These are phyloP conservation scores for Elsinoe australis DNA, from an alignment of 2,329 filamentous ascomycete genomes.

Conservation along the genomic window DNA sequence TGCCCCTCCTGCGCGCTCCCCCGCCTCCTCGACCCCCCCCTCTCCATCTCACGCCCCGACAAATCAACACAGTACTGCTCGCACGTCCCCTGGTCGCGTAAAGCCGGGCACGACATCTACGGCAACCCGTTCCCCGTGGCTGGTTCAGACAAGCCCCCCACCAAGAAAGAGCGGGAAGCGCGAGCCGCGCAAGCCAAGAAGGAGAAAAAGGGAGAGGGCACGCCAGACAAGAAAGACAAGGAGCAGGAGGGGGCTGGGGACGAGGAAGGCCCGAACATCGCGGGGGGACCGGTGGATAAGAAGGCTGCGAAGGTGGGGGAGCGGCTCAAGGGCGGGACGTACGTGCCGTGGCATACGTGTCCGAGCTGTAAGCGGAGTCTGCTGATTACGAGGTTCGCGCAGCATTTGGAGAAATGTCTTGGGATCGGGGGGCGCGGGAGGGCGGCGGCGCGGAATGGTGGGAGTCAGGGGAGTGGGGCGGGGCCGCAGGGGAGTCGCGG, in stretches of 20 bases:
- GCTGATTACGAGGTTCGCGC: conserved; percentile 53
- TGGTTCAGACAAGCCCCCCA: conserved; percentile 48
- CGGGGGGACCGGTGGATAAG: conserved; percentile 35
- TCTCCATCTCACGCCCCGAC: conserved; percentile 40
- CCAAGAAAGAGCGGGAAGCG: conserved; percentile 69
- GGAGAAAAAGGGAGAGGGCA: conserved; percentile 34
- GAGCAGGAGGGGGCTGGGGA: conserved; percentile 26
- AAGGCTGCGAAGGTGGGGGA: conserved; percentile 35
- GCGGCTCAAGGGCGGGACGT: conserved; percentile 44
- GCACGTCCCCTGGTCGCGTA: conserved; percentile 67
- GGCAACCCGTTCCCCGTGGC: conserved; percentile 72
- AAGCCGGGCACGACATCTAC: conserved; percentile 71
- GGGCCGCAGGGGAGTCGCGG: conserved; percentile 26
- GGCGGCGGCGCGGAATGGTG: conserved; percentile 37
- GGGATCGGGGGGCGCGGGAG: conserved; percentile 49
- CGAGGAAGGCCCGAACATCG: conserved; percentile 24
- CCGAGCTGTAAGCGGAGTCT: conserved; percentile 55
- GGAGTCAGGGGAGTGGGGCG: conserved; percentile 19
- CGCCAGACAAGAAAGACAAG: conserved; percentile 37
- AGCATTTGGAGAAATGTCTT: conserved; percentile 55
- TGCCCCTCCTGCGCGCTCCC: conserved; percentile 70
- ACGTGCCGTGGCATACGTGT: conserved; percentile 50
- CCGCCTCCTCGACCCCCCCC: conserved; percentile 62
- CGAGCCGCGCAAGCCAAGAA: conserved; percentile 37
- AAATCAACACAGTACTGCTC: conserved; percentile 61